Evolutionary conservation across 441 rosid species (phyloP).

Genomic region (Populus hybrid): DNA sequence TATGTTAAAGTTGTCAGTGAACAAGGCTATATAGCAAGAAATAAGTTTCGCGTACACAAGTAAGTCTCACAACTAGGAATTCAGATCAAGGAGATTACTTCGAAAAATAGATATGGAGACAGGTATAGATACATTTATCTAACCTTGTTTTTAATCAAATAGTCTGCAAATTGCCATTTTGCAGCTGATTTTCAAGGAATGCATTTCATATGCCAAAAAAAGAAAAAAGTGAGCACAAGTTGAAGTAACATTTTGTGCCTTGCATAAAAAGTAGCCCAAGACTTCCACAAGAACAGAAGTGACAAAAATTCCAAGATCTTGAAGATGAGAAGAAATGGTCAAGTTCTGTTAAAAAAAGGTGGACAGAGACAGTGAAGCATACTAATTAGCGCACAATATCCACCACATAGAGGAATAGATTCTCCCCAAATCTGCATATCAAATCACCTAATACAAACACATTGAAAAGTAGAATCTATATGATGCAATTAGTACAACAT

Average conservation of each 20-base stretch:
- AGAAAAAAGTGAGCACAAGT: not conserved
- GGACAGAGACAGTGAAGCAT: not conserved
- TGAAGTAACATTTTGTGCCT: not conserved
- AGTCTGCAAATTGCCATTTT: not conserved
- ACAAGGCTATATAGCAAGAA: constrained; percentile 4
- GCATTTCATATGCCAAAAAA: not conserved
- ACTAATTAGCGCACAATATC: not conserved
- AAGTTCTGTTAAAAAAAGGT: not conserved
- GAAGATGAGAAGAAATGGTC: not conserved
- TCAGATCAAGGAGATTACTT: not conserved
- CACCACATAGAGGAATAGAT: not conserved
- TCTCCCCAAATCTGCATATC: not conserved
- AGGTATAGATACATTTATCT: not conserved
- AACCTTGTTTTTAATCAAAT: constrained; percentile 1
- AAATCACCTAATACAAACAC: not conserved
- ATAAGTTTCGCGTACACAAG: constrained; percentile 1
- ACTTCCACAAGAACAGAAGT: not conserved
- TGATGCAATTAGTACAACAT: not conserved
- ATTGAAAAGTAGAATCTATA: not conserved
- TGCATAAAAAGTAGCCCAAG: not conserved
- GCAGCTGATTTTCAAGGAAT: not conserved
- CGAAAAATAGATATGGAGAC: constrained; percentile 1
- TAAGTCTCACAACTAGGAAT: not conserved
- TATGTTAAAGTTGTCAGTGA: not conserved
- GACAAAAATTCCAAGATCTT: no score